Percentiles rank a stretch among this genome's conserved stretches.
Evolutionary conservation across 306 rosid species (phyloP).

Genomic region (Senna tora): DNA sequence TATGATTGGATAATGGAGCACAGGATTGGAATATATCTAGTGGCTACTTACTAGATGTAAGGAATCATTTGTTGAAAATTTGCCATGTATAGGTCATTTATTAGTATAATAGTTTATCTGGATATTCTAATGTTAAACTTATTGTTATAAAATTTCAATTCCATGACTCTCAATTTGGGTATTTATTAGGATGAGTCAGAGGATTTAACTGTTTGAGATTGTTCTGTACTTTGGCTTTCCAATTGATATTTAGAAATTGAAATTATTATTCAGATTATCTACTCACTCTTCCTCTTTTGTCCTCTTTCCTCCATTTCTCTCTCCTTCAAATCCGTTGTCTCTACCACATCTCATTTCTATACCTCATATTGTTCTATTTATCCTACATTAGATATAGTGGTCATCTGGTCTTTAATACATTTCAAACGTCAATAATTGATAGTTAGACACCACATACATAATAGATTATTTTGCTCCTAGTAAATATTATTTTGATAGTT

Average conservation of each 20-base stretch:
- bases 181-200: background rate
- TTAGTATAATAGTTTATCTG: background rate
- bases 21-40: background rate
- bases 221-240: background rate
- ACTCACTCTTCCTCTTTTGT: background rate
- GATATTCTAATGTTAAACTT: background rate
- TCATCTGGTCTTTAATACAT: conserved; percentile 9
- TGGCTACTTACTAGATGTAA: background rate
- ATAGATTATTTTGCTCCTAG: background rate
- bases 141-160: background rate
- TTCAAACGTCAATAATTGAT: background rate
- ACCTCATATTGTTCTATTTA: background rate
- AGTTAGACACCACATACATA: conserved; percentile 12
- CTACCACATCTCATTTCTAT: background rate
- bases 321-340: background rate
- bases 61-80: background rate
- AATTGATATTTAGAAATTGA: background rate
- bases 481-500: conserved; percentile 2
- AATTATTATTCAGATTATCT: background rate
- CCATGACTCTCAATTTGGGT: background rate
- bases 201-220: background rate
- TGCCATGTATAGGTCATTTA: background rate
- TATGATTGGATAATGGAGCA: background rate
- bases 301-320: background rate
- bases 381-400: background rate